Evolutionary conservation across 163 green algal species (phyloP), one percentile per base, ranked within the genome.

Genomic region (Prototheca stagnorum): DNA sequence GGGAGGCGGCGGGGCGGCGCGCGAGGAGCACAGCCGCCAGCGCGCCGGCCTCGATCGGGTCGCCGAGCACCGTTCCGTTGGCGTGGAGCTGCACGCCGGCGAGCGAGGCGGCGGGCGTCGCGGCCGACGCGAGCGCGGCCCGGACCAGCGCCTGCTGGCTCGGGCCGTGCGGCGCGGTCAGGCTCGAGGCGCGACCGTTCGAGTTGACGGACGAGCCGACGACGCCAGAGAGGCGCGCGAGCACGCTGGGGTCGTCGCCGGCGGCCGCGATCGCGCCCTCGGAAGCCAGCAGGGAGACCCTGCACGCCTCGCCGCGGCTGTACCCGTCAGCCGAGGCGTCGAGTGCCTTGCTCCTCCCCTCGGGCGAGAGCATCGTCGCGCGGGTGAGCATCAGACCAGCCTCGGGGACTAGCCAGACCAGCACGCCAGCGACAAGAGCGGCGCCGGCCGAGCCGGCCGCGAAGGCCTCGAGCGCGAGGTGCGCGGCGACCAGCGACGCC

Each of bases 301-400:
- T 71, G 0, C 57, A 64, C 0, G 72, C 81, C 62, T 94, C 84
- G 22, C 65, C 66, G 9, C 81, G 64, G 17, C 84, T 76, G 54
- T 94, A 95, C 24, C 85, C 85, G 35, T 94, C 81, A 37, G 85
- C 85, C 1, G 65, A 51, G 15, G 65, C 65, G 25, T 93, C 85
- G 21, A 94, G 65, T 2, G 85, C 85, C 68, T 93, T 92, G 72
- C 85, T 94, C 25, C 80, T 74, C 15, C 85, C 85, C 19, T 92
- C 80, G 1, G 61, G 54, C 2, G 81, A 50, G 9, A 94, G 70
- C 80, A 94, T 91, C 62, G 79, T 79, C 20, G 80, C 68, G 24
- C 62, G 61, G 6, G 70, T 45, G 42, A 73, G 67, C 44, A 72
- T 74, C n/a, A n/a, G n/a, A n/a, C n/a, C n/a, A n/a, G n/a, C n/a